Base-by-base conservation (phyloP, 2,329 filamentous ascomycete species). In the Sporothrix curviconia region DNA sequence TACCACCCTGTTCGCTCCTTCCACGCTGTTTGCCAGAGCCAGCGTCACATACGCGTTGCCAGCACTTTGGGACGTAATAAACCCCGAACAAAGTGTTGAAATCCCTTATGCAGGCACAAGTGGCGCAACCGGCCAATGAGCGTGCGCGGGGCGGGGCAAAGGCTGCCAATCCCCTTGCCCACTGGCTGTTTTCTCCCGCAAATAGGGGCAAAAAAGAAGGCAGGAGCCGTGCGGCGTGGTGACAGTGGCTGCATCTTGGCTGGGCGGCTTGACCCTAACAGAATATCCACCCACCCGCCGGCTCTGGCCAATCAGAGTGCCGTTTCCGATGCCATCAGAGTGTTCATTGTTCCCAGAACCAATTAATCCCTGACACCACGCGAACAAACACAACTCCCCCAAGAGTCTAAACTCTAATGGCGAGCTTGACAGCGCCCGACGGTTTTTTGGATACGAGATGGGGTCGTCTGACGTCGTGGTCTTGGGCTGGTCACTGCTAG, bases 91-190 rank as follows among this genome's bases (percentile, higher is more conserved):
- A 49, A 24, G 30, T 49, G 47, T 50, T 50, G 42, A 43, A 57
- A 59, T 57, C 55, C 58, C 60, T 60, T 59, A 61, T 63, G 61
- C 61, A 63, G 61, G 60, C 58, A 63, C 61, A 55, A 17, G 49
- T 55, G 37, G 55, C 50, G 14, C 22, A 22, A 34, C 7, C 44
- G 30, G 44, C 60, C 60, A 63, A 62, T 63, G 28, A 58, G 52
- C 37, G 43, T 17, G 15, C 15, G 46, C 24, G 36, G 28, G 36
- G 56, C 56, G 56, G 60, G 60, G 55, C 56, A 49, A 42, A 49
- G 44, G 32, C 44, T 54, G 43, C 42, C 25, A 44, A 37, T 43
- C 56, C 57, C 52, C 43, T 55, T 44, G 57, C 51, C 43, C 17
- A 51, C 34, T 55, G 57, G 52, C 36, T 58, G 34, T 42, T 56